phyloP scores from a whole-genome alignment of 2,329 filamentous ascomycete species.

The Pyrenophora teres region DNA sequence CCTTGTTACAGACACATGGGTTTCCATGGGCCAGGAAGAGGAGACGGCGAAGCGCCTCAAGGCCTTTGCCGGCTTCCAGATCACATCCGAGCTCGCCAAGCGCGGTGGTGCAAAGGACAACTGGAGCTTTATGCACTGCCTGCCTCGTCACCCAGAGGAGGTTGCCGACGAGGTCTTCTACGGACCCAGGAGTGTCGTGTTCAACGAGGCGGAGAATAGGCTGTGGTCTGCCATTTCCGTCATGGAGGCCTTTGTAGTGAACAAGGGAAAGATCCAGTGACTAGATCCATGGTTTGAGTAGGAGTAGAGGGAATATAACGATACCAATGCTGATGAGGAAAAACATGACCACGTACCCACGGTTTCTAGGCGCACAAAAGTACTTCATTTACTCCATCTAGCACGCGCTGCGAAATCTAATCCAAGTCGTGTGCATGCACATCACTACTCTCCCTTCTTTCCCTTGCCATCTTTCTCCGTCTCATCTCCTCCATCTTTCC shows the following conservation, averaged over 20 bases:
- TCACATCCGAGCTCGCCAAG: slow-evolving; percentile 83
- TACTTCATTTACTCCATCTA: background rate
- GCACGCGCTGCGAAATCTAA: too few species aligned
- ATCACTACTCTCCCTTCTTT: background rate
- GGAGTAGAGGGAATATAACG: background rate
- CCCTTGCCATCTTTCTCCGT: slow-evolving; percentile 4
- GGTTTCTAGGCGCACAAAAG: background rate
- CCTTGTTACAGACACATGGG: slow-evolving; percentile 95
- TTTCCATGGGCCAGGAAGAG: slow-evolving; percentile 96
- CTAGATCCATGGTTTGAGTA: slow-evolving; percentile 37
- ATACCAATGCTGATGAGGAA: background rate
- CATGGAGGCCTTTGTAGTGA: slow-evolving; percentile 89
- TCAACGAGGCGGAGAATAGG: slow-evolving; percentile 92
- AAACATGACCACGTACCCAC: background rate
- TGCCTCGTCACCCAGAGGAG: slow-evolving; percentile 90
- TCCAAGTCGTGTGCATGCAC: too few species aligned
- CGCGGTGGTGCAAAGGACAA: slow-evolving; percentile 81
- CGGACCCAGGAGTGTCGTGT: slow-evolving; percentile 81
- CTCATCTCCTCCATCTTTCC: slow-evolving; percentile 19
- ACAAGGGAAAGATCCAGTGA: slow-evolving; percentile 76
- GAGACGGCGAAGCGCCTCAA: slow-evolving; percentile 77
- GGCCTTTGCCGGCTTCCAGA: slow-evolving; percentile 88
- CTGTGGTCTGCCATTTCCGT: slow-evolving; percentile 87
- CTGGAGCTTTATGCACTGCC: slow-evolving; percentile 99
- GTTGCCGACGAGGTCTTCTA: slow-evolving; percentile 96